Conservation (phyloP, 176 grass and related monocot species). For the Eleusine coracana region DNA sequence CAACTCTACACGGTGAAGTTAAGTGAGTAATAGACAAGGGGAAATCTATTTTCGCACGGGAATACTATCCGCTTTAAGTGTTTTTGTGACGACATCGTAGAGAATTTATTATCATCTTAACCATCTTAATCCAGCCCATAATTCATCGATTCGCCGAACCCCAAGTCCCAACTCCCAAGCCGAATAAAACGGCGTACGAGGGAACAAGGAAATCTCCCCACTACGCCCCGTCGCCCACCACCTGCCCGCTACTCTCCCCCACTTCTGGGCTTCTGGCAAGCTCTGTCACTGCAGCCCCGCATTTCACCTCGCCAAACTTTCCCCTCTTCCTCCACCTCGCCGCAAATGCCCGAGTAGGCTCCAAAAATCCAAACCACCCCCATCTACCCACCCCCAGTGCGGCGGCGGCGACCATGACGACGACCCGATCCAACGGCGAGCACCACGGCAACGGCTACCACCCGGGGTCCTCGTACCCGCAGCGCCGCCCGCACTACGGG, state of each 20-base stretch:
- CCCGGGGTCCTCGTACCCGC: conserved; percentile 39
- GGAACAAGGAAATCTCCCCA: conserved; percentile 18
- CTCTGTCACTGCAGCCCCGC: conserved; percentile 7
- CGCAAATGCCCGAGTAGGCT: conserved; percentile 46
- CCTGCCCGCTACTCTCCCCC: background rate
- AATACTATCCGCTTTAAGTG: background rate
- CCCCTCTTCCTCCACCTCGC: conserved; percentile 31
- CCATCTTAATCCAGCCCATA: too few relatives aligned
- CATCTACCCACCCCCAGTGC: conserved; percentile 6
- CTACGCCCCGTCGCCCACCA: background rate
- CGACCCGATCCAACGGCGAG: conserved; percentile 53
- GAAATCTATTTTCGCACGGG: background rate
- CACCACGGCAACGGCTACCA: conserved; percentile 22
- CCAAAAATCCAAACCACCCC: conserved; percentile 45
- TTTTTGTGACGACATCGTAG: background rate
- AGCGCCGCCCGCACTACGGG: conserved; percentile 71
- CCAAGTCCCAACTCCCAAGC: background rate
- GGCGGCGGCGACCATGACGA: conserved; percentile 43
- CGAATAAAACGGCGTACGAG: conserved; percentile 31
- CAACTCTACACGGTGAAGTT: background rate
- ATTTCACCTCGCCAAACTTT: conserved; percentile 40
- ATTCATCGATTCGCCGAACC: background rate
- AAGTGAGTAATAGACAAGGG: background rate
- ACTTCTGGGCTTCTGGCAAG: conserved; percentile 2
- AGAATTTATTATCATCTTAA: too few relatives aligned